Base-by-base conservation (phyloP, 2,329 filamentous ascomycete genomes). In the Phaeosphaeriaceae sp. region DNA sequence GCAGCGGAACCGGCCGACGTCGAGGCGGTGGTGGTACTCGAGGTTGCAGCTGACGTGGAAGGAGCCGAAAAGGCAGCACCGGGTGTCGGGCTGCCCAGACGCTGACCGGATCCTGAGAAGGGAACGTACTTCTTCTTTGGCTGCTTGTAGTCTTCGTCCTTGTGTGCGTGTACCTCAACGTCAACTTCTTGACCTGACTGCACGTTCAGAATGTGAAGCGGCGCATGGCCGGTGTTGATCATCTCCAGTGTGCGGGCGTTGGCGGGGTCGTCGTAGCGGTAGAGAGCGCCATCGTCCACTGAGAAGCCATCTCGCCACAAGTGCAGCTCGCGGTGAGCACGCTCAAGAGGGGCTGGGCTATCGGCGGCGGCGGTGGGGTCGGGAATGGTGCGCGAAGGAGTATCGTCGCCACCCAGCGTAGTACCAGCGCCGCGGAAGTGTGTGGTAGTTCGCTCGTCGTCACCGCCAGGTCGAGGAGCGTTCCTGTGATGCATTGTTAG, bases 261-360 rank as follows among this genome's bases (percentile, higher is more conserved):
- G 27, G 84, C 84, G 0, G 91, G 91, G 74, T 95, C 91, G 69
- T 93, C 90, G 71, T 91, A 94, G 55, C 91, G 87, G 73, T 86
- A 88, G 40, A 95, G 85, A 48, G 88, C 86, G 25, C 92, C 92
- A 69, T 95, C 91, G 58, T 93, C 91, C 60, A 96, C 88, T 63
- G 91, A 94, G 79, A 95, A 94, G 15, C 92, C 92, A 72, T 96
- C 89, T 44, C 85, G 84, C 92, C 92, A 96, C 46, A 95, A 84
- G 70, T 94, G 91, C 53, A 96, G 83, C 11, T 87, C 85, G 51
- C 91, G 88, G 51, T 87, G 86, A 60, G 90, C 87, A 5, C 85
- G 84, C 33, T 84, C 80, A 10, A 77, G 79, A 17, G 74, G 77
- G 53, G 68, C 71, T 7, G 74, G 68, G 48, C 70, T 69, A 57